Conservation (phyloP, 2,329 filamentous ascomycete species). For the Fusarium sp. region DNA sequence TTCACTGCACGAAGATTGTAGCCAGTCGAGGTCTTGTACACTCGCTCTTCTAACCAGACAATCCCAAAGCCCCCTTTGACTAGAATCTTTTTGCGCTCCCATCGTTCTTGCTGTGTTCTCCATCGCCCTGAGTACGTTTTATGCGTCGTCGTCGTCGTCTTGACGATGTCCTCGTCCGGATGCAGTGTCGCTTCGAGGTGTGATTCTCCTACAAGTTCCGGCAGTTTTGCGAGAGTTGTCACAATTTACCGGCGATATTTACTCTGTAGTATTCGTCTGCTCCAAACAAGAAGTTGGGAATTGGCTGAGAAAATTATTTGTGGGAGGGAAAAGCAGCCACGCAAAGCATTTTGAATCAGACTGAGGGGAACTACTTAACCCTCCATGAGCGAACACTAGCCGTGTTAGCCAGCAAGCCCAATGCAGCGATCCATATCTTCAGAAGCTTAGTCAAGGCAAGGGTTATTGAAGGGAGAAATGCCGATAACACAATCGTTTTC, state of each 20-base stretch:
- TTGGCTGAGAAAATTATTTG: too few relatives aligned
- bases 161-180: neutral
- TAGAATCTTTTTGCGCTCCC: neutral
- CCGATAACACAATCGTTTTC: neutral
- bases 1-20: conserved; percentile 1
- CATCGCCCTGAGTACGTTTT: neutral
- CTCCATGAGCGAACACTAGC: neutral
- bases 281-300: neutral
- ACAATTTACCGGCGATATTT: neutral
- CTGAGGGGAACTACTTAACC: neutral
- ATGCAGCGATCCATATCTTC: neutral
- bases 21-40: neutral
- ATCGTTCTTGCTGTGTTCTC: neutral
- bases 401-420: neutral
- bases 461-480: neutral
- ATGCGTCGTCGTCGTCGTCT: neutral
- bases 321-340: too few relatives aligned
- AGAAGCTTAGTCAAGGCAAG: neutral
- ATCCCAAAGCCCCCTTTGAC: neutral
- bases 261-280: neutral
- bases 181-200: neutral
- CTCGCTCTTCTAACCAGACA: neutral
- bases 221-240: neutral
- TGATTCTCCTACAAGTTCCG: neutral
- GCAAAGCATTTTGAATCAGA: too few relatives aligned